Base-by-base conservation (phyloP, 169 alveolate genomes). In the Neospora caninum region DNA sequence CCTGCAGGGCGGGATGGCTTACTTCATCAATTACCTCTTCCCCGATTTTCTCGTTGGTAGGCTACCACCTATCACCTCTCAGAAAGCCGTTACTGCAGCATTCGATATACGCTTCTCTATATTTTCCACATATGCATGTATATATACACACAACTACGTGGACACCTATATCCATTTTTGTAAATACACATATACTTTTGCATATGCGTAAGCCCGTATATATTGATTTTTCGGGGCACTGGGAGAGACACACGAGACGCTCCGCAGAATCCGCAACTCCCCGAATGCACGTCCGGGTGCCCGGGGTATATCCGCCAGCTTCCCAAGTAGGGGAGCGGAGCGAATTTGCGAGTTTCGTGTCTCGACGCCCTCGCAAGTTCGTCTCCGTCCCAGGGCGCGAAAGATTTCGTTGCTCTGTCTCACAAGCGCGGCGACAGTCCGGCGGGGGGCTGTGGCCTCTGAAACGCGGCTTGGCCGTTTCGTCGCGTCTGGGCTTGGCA, bases 1-100 rank as follows among this genome's bases (percentile, higher is more conserved):
- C 41, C 83, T 96, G 34, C 97, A 97, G 88, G 96, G 97, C n/a
- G 98, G 98, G 27, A 95, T 96, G 94, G 98, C 97, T 25, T 97
- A 94, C 92, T 92, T 96, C 86, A 95, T 97, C 86, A 96, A 95
- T 86, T 92, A 94, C 54, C 94, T 97, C 43, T 97, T 96, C 92
- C 95, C 98, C 20, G 98, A 98, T 58, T 96, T 96, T 64, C 78
- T 96, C 69, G 97, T 97, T n/a, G 97, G 97, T 94, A 69, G 29
- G 96, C 20, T 41, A 42, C 18, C 41, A 0, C 9, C 58, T 13
- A 49, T 7, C 13, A 0, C 42, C 16, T 9, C 84, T 13, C 84
- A 73, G 16, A 73, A 73, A 2, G 41, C 84, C 10, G n/a, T 1
- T 64, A 29, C 73, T 64, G 73, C 73, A 22, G 1, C 16, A 22